Evolutionary conservation across 1,139 yeast genomes (phyloP), one percentile per base, ranked within the genome.

Genomic region (Hyphopichia wangnamkhiaoensis): DNA sequence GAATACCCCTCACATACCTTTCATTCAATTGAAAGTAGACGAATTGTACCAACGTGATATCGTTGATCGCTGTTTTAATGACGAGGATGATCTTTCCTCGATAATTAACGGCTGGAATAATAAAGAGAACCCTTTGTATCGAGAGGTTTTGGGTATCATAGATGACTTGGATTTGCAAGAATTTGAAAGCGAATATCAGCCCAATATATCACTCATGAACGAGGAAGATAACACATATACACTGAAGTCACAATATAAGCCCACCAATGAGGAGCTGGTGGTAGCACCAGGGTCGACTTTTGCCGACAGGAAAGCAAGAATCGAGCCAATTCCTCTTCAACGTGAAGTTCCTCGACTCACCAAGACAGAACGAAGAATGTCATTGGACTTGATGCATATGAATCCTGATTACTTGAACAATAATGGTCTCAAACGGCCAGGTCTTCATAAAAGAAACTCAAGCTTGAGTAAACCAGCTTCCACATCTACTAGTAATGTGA

Each of bases 391-490:
- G 34, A 62, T 65, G 54, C 59, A 54, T 25, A 35, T 37, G 20
- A 28, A 21, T 19, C 31, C 39, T 14, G 41, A 31, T 9, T 21
- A 39, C 7, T 23, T 13, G 10, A 21, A 15, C 9, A n/a, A 25
- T 8, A 33, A 13, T n/a, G 16, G 9, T 2, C 4, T n/a, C 8
- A 19, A 50, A 3, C 40, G 41, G 33, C 53, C 59, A 4, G 34
- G 41, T 6, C 15, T 33, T 10, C 47, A 41, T 15, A 37, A 43
- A 17, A 44, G 53, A 23, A 43, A 50, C 16, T 24, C 47, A 4
- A 56, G 57, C 34, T 45, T 65, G 16, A 53, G 61, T 13, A 63
- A 57, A 26, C 66, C 73, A 1, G 68, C 72, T 1, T 54, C 61
- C 6, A 51, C 63, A 0, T 52, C 61, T 6, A 60, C 65, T 2